Conservation (phyloP, 352 stramenopile species). For the Sclerospora graminicola region DNA sequence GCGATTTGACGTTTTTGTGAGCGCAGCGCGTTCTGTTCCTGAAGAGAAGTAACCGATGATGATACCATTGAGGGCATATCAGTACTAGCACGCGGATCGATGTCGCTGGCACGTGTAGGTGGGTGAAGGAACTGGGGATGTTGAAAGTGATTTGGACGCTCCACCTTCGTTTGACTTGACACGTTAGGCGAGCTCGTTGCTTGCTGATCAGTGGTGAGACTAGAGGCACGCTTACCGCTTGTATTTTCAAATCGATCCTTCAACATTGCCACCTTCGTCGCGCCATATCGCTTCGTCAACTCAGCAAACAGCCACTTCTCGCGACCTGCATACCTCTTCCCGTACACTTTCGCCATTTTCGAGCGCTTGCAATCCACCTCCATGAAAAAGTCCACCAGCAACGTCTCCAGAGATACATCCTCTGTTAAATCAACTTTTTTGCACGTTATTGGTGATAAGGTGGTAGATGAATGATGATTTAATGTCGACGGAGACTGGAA, state of each 20-base stretch:
- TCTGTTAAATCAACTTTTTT: conserved; percentile 1
- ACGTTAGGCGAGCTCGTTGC: conserved; percentile 1
- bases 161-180: conserved; percentile 7
- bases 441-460: not conserved
- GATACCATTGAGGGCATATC: not conserved
- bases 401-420: conserved; percentile 29
- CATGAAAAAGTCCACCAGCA: conserved; percentile 54
- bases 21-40: not conserved
- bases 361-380: conserved; percentile 46
- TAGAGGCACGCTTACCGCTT: not conserved
- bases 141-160: conserved; percentile 15
- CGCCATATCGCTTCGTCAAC: conserved; percentile 52
- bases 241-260: conserved; percentile 19
- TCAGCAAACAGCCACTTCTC: conserved; percentile 62
- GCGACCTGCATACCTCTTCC: conserved; percentile 49
- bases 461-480: not conserved
- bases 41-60: not conserved
- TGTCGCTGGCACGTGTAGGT: conserved; percentile 7
- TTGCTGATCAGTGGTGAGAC: not conserved
- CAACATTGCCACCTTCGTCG: conserved; percentile 30
- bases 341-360: conserved; percentile 56
- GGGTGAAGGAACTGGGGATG: conserved; percentile 26
- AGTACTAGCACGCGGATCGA: conserved; percentile 4
- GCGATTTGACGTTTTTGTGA: conserved; percentile 2
- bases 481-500: not conserved